phyloP scores from a whole-genome alignment of 2,329 filamentous ascomycete genomes.

The Dactylellina sp. region DNA sequence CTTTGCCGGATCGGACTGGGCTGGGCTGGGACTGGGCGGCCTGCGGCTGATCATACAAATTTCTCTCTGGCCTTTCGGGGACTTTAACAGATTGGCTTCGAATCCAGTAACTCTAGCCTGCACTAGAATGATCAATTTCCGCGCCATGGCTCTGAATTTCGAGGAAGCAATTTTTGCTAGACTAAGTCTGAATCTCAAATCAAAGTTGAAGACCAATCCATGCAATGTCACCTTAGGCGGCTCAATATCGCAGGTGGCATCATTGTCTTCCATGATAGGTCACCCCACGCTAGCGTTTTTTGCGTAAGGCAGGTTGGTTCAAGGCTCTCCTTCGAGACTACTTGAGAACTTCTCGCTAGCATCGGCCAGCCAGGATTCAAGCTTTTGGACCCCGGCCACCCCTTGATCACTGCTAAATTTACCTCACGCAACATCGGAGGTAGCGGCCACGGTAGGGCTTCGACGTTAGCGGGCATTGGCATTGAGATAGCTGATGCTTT shows the following conservation, averaged over 20 bases:
- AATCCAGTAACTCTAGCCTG: background rate
- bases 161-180: conserved; percentile 20
- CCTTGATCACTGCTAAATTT: conserved; percentile 51
- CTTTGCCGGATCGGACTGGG: background rate
- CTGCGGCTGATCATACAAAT: conserved; percentile 19
- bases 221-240: conserved; percentile 54
- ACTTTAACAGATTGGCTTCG: background rate
- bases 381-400: conserved; percentile 45
- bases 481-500: conserved; percentile 41
- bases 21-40: background rate
- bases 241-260: conserved; percentile 54
- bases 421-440: conserved; percentile 34
- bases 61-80: background rate
- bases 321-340: conserved; percentile 39
- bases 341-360: conserved; percentile 22
- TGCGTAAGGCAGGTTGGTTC: conserved; percentile 17
- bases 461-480: conserved; percentile 4
- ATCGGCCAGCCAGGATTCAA: conserved; percentile 40
- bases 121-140: conserved; percentile 45
- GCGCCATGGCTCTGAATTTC: conserved; percentile 18
- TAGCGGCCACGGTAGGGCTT: conserved; percentile 18
- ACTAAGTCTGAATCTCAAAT: conserved; percentile 30
- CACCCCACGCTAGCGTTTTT: conserved; percentile 41
- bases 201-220: conserved; percentile 17
- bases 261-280: conserved; percentile 25